Conservation (phyloP, 805 yeast genomes). For the Peterozyma toletana region DNA sequence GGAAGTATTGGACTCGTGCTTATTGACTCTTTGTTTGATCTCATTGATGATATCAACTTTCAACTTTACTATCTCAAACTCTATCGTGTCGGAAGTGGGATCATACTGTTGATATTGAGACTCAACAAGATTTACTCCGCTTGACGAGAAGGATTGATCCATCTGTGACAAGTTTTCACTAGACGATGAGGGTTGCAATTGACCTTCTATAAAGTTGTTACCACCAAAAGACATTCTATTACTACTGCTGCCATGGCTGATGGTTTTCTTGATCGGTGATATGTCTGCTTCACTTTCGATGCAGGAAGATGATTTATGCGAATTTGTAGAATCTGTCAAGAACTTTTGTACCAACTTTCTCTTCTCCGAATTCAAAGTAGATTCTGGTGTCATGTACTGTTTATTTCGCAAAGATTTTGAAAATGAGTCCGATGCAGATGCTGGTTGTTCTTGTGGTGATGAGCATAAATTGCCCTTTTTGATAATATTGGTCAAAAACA, state of each 20-base stretch:
- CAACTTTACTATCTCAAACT: slow-evolving; percentile 14
- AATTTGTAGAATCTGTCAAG: slow-evolving; percentile 5
- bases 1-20: slow-evolving; percentile 18
- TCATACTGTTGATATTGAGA: too few species aligned
- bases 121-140: too few species aligned
- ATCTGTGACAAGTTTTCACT: slow-evolving; percentile 9
- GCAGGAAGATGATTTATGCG: slow-evolving; percentile 1
- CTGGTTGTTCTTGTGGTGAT: not conserved
- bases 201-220: not conserved
- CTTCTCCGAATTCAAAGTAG: slow-evolving; percentile 5
- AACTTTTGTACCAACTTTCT: slow-evolving; percentile 10
- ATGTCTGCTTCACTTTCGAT: slow-evolving; percentile 1
- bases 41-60: slow-evolving; percentile 15
- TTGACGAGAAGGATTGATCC: too few species aligned
- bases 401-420: not conserved
- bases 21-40: slow-evolving; percentile 20
- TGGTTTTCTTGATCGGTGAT: not conserved
- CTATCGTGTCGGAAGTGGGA: slow-evolving; percentile 11
- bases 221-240: not conserved
- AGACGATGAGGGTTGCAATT: slow-evolving; percentile 5
- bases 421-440: not conserved
- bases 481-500: slow-evolving; percentile 2
- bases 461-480: not conserved
- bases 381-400: not conserved
- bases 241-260: not conserved